phyloP scores from a whole-genome alignment of 768 basidiomycete genomes.

The Lepiota brunneoincarnata region DNA sequence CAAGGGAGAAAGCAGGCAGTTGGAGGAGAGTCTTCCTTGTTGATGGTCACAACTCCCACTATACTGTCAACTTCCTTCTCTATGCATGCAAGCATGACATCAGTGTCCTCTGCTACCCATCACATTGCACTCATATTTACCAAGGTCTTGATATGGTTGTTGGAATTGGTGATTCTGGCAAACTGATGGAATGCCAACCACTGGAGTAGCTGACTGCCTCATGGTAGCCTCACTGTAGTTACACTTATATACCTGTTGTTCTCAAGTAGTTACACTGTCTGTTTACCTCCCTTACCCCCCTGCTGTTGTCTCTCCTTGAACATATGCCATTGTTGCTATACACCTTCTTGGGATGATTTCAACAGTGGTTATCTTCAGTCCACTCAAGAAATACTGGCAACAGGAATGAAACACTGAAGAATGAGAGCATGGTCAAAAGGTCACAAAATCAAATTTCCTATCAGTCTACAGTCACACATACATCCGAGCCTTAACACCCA shows the following conservation, averaged over 20 bases:
- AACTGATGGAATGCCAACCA: too few relatives aligned
- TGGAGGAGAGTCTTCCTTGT: slow-evolving; percentile 27
- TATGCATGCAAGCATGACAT: slow-evolving; percentile 28
- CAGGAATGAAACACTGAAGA: not conserved
- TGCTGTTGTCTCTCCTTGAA: too few relatives aligned
- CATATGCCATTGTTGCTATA: too few relatives aligned
- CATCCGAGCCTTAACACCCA: slow-evolving; percentile 20
- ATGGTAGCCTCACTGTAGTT: too few relatives aligned
- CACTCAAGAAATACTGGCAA: not conserved
- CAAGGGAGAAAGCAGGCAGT: slow-evolving; percentile 21
- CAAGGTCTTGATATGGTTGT: slow-evolving; percentile 38
- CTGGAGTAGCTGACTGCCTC: too few relatives aligned
- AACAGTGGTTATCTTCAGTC: slow-evolving; percentile 20
- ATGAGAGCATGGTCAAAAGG: not conserved
- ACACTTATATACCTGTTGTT: too few relatives aligned
- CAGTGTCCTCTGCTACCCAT: slow-evolving; percentile 35
- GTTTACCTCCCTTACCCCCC: too few relatives aligned
- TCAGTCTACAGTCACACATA: not conserved
- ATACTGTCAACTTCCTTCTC: slow-evolving; percentile 23
- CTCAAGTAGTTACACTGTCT: too few relatives aligned
- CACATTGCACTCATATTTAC: slow-evolving; percentile 38
- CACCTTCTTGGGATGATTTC: too few relatives aligned
- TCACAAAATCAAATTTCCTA: not conserved
- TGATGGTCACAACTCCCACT: slow-evolving; percentile 38
- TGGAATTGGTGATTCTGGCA: too few relatives aligned